Conservation (phyloP, 805 yeast species). For the Dipodascus geniculatus region DNA sequence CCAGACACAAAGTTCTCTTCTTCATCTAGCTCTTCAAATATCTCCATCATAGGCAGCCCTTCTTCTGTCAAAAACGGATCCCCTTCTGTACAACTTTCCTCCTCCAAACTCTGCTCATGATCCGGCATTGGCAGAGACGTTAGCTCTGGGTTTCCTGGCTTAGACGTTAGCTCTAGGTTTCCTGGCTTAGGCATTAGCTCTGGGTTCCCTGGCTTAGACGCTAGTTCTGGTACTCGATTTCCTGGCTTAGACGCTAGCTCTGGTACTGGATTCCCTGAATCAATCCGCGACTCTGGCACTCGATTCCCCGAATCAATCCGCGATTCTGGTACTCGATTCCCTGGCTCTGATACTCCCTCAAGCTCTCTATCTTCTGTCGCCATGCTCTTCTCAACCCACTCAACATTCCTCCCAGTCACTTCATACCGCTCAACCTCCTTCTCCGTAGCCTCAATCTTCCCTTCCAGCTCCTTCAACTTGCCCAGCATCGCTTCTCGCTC, state of each 20-base stretch:
- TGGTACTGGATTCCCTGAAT: slow-evolving; percentile 5
- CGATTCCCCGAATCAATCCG: slow-evolving; percentile 4
- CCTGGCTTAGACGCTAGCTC: slow-evolving; percentile 3
- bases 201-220: slow-evolving; percentile 4
- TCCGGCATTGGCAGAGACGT: slow-evolving; percentile 3
- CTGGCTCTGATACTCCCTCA: no score
- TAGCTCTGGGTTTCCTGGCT: slow-evolving; percentile 3
- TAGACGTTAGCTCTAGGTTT: slow-evolving; percentile 4
- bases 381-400: not conserved
- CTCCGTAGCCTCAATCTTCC: not conserved
- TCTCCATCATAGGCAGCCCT: slow-evolving; percentile 59
- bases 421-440: not conserved
- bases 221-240: slow-evolving; percentile 4
- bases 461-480: not conserved
- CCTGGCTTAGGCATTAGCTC: slow-evolving; percentile 1
- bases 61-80: slow-evolving; percentile 26
- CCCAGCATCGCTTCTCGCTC: not conserved
- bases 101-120: slow-evolving; percentile 15
- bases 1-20: slow-evolving; percentile 54
- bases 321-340: slow-evolving; percentile 5
- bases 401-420: not conserved
- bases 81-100: not conserved
- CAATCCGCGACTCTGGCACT: slow-evolving; percentile 4
- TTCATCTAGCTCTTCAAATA: slow-evolving; percentile 74
- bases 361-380: not conserved